phyloP scores from a whole-genome alignment of 306 rosid genomes.

The Amphicarpaea edgeworthii region DNA sequence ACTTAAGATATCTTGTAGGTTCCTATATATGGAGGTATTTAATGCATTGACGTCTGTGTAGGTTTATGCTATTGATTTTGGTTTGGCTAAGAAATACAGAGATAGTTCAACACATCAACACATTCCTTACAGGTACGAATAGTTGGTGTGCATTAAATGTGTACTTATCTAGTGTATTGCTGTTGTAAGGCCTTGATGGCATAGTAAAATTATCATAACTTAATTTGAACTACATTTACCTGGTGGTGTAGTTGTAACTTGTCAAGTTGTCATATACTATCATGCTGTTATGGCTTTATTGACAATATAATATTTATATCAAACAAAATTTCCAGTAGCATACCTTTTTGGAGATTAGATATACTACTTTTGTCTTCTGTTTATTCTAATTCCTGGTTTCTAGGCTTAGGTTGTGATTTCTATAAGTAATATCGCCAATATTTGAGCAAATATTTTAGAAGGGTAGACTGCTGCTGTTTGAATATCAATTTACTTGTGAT shows the following conservation, averaged over 20 bases:
- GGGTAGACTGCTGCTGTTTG: not conserved
- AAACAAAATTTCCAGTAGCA: slow-evolving; percentile 7
- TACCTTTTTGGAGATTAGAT: not conserved
- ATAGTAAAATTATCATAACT: not conserved
- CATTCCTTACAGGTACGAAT: slow-evolving; percentile 89
- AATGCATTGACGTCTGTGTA: slow-evolving; percentile 44
- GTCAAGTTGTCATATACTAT: slow-evolving; percentile 12
- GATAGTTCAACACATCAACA: slow-evolving; percentile 93
- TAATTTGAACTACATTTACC: slow-evolving; percentile 7
- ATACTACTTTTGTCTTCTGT: slow-evolving; percentile 6
- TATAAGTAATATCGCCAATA: not conserved
- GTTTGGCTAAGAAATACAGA: slow-evolving; percentile 95
- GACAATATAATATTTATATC: slow-evolving; percentile 6
- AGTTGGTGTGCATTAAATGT: slow-evolving; percentile 2
- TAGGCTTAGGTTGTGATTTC: not conserved
- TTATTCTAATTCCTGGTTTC: slow-evolving; percentile 34
- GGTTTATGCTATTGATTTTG: slow-evolving; percentile 91
- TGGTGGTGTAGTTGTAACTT: slow-evolving; percentile 17
- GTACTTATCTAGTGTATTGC: slow-evolving; percentile 25
- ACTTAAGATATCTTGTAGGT: slow-evolving; percentile 13
- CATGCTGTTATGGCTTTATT: slow-evolving; percentile 25
- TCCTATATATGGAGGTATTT: slow-evolving; percentile 28
- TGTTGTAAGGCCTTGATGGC: slow-evolving; percentile 28
- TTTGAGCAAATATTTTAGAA: slow-evolving; percentile 10
- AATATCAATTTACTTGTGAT: slow-evolving; percentile 21